phyloP scores from a whole-genome alignment of 139 green algal genomes.

The Haematococcus sp. region DNA sequence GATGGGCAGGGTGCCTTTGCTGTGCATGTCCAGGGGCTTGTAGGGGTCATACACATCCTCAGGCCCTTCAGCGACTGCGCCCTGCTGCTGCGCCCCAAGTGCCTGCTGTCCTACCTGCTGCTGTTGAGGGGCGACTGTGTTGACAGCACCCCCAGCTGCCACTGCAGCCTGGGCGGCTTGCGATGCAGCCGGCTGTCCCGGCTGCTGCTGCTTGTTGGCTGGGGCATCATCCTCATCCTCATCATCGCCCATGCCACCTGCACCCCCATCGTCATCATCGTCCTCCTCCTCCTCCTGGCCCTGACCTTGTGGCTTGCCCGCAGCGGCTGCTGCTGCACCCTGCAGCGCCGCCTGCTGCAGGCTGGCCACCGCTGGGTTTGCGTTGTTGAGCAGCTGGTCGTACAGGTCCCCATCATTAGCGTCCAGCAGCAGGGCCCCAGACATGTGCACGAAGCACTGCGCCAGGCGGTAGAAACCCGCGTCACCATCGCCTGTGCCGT shows the following conservation, averaged over 20 bases:
- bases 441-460: slow-evolving; percentile 69
- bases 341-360: background rate
- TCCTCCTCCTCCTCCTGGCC: background rate
- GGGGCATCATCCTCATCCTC: slow-evolving; percentile 16
- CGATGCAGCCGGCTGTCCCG: background rate
- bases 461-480: slow-evolving; percentile 55
- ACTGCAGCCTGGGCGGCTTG: background rate
- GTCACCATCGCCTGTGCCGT: slow-evolving; percentile 37
- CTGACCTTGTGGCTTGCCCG: background rate
- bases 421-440: slow-evolving; percentile 80
- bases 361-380: background rate
- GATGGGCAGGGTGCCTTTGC: slow-evolving; percentile 39
- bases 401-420: slow-evolving; percentile 49
- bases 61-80: slow-evolving; percentile 8
- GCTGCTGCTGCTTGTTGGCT: background rate
- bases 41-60: slow-evolving; percentile 69
- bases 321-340: background rate
- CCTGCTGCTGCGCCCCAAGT: slow-evolving; percentile 1
- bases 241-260: slow-evolving; percentile 19
- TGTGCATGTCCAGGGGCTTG: slow-evolving; percentile 62
- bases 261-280: slow-evolving; percentile 29
- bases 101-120: background rate
- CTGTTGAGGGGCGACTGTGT: background rate
- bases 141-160: background rate
- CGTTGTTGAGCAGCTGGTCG: slow-evolving; percentile 41